Conservation (phyloP, 2,329 filamentous ascomycete genomes). For the Sporothrix dimorphospora region DNA sequence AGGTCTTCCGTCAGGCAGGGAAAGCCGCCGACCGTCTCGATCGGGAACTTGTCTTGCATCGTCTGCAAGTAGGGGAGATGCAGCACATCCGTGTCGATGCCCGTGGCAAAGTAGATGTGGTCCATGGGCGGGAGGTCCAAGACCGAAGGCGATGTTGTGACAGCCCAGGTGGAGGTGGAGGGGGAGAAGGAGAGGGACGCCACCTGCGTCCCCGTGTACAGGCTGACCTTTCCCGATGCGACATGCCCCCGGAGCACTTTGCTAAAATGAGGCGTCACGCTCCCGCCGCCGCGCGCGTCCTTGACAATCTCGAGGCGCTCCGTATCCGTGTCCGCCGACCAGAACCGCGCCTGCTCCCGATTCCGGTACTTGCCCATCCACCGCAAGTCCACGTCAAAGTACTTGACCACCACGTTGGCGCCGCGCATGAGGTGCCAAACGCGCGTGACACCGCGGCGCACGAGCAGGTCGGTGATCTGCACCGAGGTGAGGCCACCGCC, state of each 20-base stretch:
- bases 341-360: conserved; percentile 74
- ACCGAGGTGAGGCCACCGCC: conserved; percentile 78
- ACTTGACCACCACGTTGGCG: conserved; percentile 60
- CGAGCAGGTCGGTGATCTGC: conserved; percentile 69
- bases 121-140: conserved; percentile 59
- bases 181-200: conserved; percentile 28
- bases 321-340: conserved; percentile 72
- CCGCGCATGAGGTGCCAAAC: conserved; percentile 73
- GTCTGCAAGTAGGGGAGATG: conserved; percentile 63
- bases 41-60: conserved; percentile 62
- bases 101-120: conserved; percentile 77
- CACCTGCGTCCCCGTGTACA: conserved; percentile 49
- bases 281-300: conserved; percentile 73
- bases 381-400: conserved; percentile 74
- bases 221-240: conserved; percentile 52
- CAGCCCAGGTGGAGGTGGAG: conserved; percentile 42
- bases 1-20: conserved; percentile 76
- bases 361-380: conserved; percentile 88
- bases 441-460: conserved; percentile 66
- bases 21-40: conserved; percentile 65
- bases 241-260: conserved; percentile 68
- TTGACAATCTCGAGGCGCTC: conserved; percentile 69
- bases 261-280: conserved; percentile 69
- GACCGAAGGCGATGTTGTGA: conserved; percentile 58
- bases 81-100: conserved; percentile 65